These are phyloP conservation scores for Poa annua DNA, from an alignment of 176 grass and related monocot species.

Conservation along the genomic window DNA sequence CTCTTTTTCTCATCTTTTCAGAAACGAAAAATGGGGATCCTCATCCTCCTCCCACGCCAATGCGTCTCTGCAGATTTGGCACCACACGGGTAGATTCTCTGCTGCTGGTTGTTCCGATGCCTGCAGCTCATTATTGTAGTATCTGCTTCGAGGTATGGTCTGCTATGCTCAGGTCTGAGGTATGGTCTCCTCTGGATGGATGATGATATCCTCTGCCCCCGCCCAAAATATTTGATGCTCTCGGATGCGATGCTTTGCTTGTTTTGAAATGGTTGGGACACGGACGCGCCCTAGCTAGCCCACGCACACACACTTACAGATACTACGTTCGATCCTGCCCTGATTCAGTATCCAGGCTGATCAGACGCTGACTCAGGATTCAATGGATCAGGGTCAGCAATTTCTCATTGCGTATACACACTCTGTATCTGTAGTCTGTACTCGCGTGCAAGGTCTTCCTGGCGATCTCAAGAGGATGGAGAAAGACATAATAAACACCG, in stretches of 20 bases:
- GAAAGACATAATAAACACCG: conserved; percentile 23
- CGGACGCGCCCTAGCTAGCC: not conserved
- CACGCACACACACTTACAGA: too few relatives aligned
- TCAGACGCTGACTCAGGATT: not conserved
- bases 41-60: too few relatives aligned
- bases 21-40: too few relatives aligned
- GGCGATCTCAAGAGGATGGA: conserved; percentile 36
- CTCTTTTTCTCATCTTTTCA: conserved; percentile 1
- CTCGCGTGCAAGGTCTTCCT: conserved; percentile 36
- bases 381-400: not conserved
- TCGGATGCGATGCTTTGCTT: not conserved
- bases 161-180: conserved; percentile 14
- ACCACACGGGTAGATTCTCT: conserved; percentile 39
- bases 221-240: conserved; percentile 34
- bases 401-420: not conserved
- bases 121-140: not conserved
- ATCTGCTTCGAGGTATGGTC: conserved; percentile 45
- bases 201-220: conserved; percentile 16
- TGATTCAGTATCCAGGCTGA: not conserved
- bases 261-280: conserved; percentile 6
- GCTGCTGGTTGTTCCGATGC: conserved; percentile 23
- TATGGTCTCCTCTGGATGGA: conserved; percentile 32
- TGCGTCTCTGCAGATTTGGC: conserved; percentile 26
- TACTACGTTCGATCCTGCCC: not conserved
- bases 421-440: not conserved